Percentiles rank a stretch among this genome's conserved stretches.
These are phyloP conservation scores for Populus hybrid DNA, from an alignment of 441 rosid species.

Conservation along the genomic window DNA sequence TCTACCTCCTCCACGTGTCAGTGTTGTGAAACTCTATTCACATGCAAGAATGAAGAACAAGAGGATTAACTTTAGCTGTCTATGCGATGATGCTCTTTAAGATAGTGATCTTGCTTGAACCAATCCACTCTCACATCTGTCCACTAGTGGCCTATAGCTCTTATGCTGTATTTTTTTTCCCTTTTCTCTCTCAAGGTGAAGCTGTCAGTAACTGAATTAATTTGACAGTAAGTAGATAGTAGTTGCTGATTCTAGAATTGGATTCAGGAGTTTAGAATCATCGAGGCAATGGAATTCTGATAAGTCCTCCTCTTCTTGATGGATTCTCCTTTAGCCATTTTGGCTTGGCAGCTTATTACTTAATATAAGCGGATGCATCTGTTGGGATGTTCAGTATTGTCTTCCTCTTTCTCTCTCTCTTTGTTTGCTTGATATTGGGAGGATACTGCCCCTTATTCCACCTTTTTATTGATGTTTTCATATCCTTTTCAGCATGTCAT, in stretches of 20 bases:
- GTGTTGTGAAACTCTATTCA: not conserved
- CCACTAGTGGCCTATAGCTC: not conserved
- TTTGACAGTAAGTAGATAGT: not conserved
- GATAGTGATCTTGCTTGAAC: not conserved
- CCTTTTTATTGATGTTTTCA: constrained; percentile 17
- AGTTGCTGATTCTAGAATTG: not conserved
- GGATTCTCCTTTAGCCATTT: not conserved
- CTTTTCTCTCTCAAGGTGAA: not conserved
- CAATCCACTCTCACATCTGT: not conserved
- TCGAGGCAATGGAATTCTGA: not conserved
- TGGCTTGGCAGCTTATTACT: not conserved
- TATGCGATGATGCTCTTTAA: not conserved
- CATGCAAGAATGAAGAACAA: not conserved
- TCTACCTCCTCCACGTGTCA: not conserved
- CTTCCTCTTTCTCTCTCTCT: not conserved
- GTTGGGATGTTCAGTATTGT: not conserved
- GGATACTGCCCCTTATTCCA: not conserved
- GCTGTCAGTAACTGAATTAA: not conserved
- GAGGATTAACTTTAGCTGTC: not conserved
- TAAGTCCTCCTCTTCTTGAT: not conserved
- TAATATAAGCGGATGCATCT: not conserved
- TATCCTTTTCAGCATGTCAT: constrained; percentile 72
- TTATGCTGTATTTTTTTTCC: not conserved
- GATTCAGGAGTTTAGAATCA: not conserved
- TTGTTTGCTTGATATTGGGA: not conserved